These are phyloP conservation scores for Plantago elongata DNA, from an alignment of 257 asterid species.

Conservation along the genomic window DNA sequence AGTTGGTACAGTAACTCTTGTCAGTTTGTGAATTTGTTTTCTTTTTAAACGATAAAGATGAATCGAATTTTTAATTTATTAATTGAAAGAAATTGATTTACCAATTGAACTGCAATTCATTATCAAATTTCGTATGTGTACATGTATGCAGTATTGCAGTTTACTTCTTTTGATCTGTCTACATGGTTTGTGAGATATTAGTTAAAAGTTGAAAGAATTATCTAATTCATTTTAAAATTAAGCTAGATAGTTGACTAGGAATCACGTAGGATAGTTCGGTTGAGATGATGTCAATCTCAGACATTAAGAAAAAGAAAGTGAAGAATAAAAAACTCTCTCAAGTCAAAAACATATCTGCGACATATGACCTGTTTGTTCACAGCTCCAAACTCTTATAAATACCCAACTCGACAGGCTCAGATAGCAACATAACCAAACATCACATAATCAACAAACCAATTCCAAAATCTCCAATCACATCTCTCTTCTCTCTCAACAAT, in stretches of 20 bases:
- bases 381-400: conserved; percentile 29
- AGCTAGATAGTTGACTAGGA: background rate
- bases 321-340: conserved; percentile 5
- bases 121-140: too few relatives aligned
- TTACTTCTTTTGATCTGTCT: too few relatives aligned
- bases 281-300: background rate
- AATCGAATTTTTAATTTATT: too few relatives aligned
- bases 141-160: too few relatives aligned
- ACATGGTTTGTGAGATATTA: too few relatives aligned
- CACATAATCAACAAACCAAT: background rate
- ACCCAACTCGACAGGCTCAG: conserved; percentile 21
- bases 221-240: too few relatives aligned
- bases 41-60: too few relatives aligned
- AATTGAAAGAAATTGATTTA: too few relatives aligned
- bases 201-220: too few relatives aligned
- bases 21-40: too few relatives aligned
- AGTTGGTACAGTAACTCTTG: too few relatives aligned
- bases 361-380: conserved; percentile 22
- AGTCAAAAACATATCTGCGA: conserved; percentile 22
- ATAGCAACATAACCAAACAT: conserved; percentile 26
- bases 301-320: conserved; percentile 3
- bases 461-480: background rate
- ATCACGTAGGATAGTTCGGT: background rate
- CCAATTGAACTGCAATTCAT: too few relatives aligned
- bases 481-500: conserved; percentile 14